Conservation (phyloP, 108 stramenopile species). For the Chaetoceros muelleri region DNA sequence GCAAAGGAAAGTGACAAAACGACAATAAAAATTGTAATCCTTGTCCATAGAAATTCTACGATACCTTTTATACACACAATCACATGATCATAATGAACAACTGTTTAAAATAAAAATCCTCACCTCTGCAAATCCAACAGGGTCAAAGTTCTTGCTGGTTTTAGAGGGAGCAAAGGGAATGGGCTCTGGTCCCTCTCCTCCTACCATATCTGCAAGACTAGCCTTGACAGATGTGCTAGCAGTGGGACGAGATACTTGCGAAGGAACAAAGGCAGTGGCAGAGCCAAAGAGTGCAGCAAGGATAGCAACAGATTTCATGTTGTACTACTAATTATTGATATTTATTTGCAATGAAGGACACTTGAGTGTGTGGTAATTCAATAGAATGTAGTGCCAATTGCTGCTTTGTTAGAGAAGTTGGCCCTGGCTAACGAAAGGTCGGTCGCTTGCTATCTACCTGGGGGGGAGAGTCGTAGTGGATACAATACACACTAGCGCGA, state of each 20-base stretch:
- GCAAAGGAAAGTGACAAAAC: too few relatives aligned
- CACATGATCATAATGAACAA: background rate
- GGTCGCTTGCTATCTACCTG: too few relatives aligned
- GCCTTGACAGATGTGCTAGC: conserved; percentile 18
- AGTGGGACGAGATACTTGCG: conserved; percentile 4
- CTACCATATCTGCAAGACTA: conserved; percentile 41
- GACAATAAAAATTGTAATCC: too few relatives aligned
- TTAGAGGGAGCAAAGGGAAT: conserved; percentile 34
- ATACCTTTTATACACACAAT: background rate
- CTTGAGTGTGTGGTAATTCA: too few relatives aligned
- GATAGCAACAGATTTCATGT: conserved; percentile 16
- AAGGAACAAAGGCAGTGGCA: conserved; percentile 40
- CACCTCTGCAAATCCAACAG: conserved; percentile 59
- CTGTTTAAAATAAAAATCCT: too few relatives aligned
- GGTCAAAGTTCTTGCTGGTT: conserved; percentile 48
- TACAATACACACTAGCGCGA: too few relatives aligned
- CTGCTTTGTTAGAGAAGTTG: too few relatives aligned
- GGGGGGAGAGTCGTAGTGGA: too few relatives aligned
- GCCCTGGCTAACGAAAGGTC: too few relatives aligned
- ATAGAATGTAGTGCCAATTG: too few relatives aligned
- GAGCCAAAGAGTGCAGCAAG: conserved; percentile 20
- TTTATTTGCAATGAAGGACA: too few relatives aligned
- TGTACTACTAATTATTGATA: background rate
- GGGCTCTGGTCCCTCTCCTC: conserved; percentile 49
- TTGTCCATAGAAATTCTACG: too few relatives aligned